Evolutionary conservation across 1,139 yeast species (phyloP).

Genomic region (Magnusiomyces paraingens): DNA sequence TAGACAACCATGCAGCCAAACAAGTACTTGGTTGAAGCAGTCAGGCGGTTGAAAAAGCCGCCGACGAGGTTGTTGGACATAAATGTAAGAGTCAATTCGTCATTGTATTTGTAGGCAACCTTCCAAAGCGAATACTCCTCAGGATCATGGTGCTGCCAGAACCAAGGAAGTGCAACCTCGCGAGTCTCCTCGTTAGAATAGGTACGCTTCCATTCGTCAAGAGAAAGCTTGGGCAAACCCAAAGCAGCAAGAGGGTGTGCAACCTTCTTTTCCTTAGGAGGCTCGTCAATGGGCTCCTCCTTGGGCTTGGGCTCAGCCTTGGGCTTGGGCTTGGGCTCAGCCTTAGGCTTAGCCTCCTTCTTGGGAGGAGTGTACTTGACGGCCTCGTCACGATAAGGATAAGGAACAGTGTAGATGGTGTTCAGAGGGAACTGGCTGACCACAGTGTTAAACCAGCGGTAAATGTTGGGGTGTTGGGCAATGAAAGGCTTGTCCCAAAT

Average conservation of each 20-base stretch:
- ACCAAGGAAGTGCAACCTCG: slow-evolving; percentile 91
- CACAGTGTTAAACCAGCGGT: slow-evolving; percentile 85
- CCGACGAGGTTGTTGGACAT: slow-evolving; percentile 98
- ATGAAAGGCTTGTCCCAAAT: slow-evolving; percentile 77
- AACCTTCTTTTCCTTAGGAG: slow-evolving; percentile 50
- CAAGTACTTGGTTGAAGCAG: slow-evolving; percentile 87
- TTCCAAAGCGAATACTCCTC: slow-evolving; percentile 93
- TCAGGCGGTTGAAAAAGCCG: slow-evolving; percentile 95
- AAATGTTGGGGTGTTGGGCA: slow-evolving; percentile 59
- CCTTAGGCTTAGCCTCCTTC: too few relatives aligned
- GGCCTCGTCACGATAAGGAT: slow-evolving; percentile 54
- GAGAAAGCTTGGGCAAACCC: slow-evolving; percentile 58
- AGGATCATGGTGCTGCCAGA: slow-evolving; percentile 93
- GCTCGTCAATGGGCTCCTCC: slow-evolving; percentile 37
- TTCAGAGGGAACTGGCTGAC: slow-evolving; percentile 50
- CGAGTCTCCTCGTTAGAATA: slow-evolving; percentile 98
- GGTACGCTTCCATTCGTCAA: slow-evolving; percentile 95
- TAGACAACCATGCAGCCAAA: slow-evolving; percentile 92
- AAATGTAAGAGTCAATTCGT: slow-evolving; percentile 92
- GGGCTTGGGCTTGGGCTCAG: neutral
- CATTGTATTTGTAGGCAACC: slow-evolving; percentile 96
- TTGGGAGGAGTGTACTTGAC: slow-evolving; percentile 36
- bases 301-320: slow-evolving; percentile 28
- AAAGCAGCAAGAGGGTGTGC: slow-evolving; percentile 89
- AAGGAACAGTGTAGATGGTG: slow-evolving; percentile 38